Percentiles rank a stretch among this genome's conserved stretches.
Conservation (phyloP, 495 filamentous ascomycete genomes). For the Penicillium egyptiacum region DNA sequence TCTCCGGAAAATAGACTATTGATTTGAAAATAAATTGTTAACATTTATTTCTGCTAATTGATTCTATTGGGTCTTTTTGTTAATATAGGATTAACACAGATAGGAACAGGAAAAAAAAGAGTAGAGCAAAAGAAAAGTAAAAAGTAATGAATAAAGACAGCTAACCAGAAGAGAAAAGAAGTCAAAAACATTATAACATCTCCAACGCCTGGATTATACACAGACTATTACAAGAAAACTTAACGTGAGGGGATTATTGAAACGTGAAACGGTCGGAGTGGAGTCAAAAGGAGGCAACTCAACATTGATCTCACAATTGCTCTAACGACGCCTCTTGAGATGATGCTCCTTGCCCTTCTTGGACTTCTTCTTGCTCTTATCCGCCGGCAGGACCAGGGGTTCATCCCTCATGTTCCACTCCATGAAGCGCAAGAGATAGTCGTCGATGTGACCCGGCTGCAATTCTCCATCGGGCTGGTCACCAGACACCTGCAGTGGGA, state of each 20-base stretch:
- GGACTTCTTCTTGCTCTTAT: constrained; percentile 75
- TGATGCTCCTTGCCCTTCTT: constrained; percentile 72
- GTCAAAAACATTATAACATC: neutral
- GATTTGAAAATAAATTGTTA: neutral
- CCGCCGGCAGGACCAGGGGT: constrained; percentile 73
- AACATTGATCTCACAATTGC: neutral
- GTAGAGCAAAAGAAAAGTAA: neutral
- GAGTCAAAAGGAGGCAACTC: neutral
- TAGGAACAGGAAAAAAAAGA: neutral
- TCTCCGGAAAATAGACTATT: neutral
- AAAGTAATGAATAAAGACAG: neutral
- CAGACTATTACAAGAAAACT: neutral
- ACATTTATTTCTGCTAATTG: neutral
- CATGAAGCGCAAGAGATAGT: constrained; percentile 81
- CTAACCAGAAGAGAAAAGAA: neutral
- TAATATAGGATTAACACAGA: neutral
- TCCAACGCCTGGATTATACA: neutral
- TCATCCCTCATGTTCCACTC: constrained; percentile 74
- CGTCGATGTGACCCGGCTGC: constrained; percentile 65
- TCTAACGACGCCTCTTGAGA: constrained; percentile 43
- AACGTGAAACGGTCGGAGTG: constrained; percentile 2
- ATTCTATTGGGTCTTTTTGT: neutral
- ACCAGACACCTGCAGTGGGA: constrained; percentile 21
- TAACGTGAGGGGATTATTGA: neutral
- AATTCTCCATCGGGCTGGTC: constrained; percentile 38